Percentiles rank a stretch among this genome's conserved stretches.
Conservation (phyloP, 1,284 basidiomycete genomes). For the Cystobasidium pallidum region DNA sequence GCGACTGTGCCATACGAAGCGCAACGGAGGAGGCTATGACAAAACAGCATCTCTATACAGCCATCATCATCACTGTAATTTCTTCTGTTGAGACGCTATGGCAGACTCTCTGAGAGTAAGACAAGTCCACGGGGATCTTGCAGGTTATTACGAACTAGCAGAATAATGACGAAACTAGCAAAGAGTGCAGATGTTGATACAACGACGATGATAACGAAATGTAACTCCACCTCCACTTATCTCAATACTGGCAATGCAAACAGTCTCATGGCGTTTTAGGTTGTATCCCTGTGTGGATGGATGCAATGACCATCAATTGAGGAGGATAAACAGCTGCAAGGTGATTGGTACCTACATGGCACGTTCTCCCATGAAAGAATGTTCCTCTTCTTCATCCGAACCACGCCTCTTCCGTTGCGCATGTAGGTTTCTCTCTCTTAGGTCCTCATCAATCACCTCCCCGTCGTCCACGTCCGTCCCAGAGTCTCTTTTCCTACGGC, state of each 20-base stretch:
- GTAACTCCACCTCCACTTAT: too few species aligned
- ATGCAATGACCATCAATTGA: neutral
- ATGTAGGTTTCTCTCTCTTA: slow-evolving; percentile 32
- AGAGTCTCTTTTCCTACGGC: slow-evolving; percentile 5
- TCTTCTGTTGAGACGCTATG: too few species aligned
- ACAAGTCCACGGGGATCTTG: too few species aligned
- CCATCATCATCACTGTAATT: too few species aligned
- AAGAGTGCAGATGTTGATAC: neutral
- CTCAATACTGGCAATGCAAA: too few species aligned
- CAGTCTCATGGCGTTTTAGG: too few species aligned
- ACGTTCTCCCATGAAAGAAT: slow-evolving; percentile 21
- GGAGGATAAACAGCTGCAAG: neutral
- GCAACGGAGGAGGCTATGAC: too few species aligned
- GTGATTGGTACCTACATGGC: neutral
- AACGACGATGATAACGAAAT: slow-evolving; percentile 4
- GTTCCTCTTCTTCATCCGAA: slow-evolving; percentile 24
- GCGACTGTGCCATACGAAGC: too few species aligned
- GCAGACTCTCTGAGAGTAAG: too few species aligned
- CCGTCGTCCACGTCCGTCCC: slow-evolving; percentile 14
- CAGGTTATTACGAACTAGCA: too few species aligned
- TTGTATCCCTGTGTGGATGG: slow-evolving; percentile 13
- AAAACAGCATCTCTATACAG: too few species aligned
- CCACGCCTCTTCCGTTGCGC: slow-evolving; percentile 34
- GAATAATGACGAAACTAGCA: neutral
- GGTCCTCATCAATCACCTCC: slow-evolving; percentile 26